Conservation (phyloP, 2,329 filamentous ascomycete species). For the Orbilia quercus region DNA sequence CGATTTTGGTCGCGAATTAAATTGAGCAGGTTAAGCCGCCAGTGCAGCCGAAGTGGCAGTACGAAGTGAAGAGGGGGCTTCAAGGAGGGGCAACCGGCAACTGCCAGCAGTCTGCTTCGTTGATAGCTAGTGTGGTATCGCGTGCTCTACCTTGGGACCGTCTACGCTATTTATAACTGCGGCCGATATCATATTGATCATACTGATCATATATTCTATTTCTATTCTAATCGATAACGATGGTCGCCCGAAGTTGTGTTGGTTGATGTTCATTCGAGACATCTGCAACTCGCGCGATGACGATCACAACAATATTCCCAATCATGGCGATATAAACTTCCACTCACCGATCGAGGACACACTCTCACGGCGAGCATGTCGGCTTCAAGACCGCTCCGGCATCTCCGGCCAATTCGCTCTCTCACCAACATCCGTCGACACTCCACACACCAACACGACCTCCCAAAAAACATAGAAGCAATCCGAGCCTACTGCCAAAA, state of each 20-base stretch:
- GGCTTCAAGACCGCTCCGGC: constrained; percentile 4
- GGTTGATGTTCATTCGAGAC: constrained; percentile 19
- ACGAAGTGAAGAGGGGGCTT: constrained; percentile 42
- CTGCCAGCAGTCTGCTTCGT: background rate
- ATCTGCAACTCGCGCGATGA: constrained; percentile 12
- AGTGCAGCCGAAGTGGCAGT: too few species aligned
- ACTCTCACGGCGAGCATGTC: constrained; percentile 18
- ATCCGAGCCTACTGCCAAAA: constrained; percentile 39
- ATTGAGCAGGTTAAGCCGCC: constrained; percentile 30
- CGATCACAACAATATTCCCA: constrained; percentile 3
- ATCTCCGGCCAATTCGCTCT: constrained; percentile 8
- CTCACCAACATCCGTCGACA: constrained; percentile 7
- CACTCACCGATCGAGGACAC: too few species aligned
- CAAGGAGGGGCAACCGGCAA: constrained; percentile 33
- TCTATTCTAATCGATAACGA: too few species aligned
- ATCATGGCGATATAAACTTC: too few species aligned
- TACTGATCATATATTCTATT: too few species aligned
- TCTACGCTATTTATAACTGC: too few species aligned
- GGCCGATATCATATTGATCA: too few species aligned
- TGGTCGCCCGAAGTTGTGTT: constrained; percentile 22
- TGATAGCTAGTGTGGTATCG: background rate
- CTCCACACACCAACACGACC: constrained; percentile 13
- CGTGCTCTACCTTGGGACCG: background rate
- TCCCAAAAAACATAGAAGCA: constrained; percentile 25
- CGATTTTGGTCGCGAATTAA: constrained; percentile 54